Base-by-base conservation (phyloP, 2,329 filamentous ascomycete species). In the Xylariaceae sp. region DNA sequence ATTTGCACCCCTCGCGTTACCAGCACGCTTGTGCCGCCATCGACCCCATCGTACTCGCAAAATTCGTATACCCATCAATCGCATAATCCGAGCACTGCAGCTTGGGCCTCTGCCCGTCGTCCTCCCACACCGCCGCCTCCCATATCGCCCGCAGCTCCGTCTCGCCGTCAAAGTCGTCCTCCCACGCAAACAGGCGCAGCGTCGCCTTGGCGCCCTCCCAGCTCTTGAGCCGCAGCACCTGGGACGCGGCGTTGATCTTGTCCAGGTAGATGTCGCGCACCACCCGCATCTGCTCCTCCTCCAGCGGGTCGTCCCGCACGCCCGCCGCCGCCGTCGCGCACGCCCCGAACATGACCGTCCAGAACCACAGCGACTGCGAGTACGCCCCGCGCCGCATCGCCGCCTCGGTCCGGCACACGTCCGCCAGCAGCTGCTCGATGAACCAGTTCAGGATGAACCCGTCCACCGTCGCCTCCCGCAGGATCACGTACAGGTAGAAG, bases 401-500 rank as follows among this genome's bases (percentile, higher is more conserved):
- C 19, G 52, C 52, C 48, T 71, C 66, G 9, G 65, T 68, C 22
- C 62, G 57, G 37, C 62, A 65, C 30, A 70, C 64, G 41, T 72
- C 68, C 37, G 66, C 65, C 12, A 70, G 62, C 35, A 71, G 57
- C 43, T 72, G 68, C 49, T 71, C 68, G 34, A 71, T 60, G 34
- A 71, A 63, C 67, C 67, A 71, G 44, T 66, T 67, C 4, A 68
- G 61, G 29, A 72, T 60, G 41, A 69, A 67, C 19, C 65, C 63
- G 45, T 70, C 67, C 30, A 72, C 61, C 24, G 60, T 56, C 29
- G 57, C 62, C 39, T 68, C 61, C 30, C 67, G 66, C 43, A 72
- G 53, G 45, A 71, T 68, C 35, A 69, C 64, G 56, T 67, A 66
- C 32, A 72, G 62, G 51, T 71, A 72, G 53, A 72, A 68, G 52